These are phyloP conservation scores for Hericium coralloides DNA, from an alignment of 768 basidiomycete genomes.

Conservation along the genomic window DNA sequence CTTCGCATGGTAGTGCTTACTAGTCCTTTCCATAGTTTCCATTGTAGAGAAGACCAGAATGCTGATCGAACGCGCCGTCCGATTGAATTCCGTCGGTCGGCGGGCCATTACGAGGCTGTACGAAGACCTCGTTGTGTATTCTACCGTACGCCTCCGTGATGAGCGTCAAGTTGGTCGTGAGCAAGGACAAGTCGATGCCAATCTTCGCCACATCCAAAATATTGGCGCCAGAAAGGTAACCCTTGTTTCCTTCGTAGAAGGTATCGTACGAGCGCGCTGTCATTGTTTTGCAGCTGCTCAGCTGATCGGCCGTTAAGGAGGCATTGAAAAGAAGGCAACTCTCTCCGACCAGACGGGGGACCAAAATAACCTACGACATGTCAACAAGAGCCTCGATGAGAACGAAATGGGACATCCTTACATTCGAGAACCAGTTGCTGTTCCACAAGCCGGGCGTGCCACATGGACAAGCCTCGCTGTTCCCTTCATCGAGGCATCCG, in stretches of 20 bases:
- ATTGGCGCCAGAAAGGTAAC: slow-evolving; percentile 55
- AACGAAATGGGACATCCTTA: neutral
- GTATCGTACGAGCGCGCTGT: slow-evolving; percentile 11
- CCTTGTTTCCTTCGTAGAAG: slow-evolving; percentile 14
- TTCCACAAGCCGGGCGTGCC: slow-evolving; percentile 19
- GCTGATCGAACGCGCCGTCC: slow-evolving; percentile 39
- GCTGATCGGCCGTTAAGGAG: slow-evolving; percentile 6
- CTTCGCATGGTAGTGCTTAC: slow-evolving; percentile 18
- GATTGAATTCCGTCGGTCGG: slow-evolving; percentile 51
- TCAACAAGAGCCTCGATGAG: neutral
- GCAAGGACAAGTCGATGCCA: slow-evolving; percentile 17
- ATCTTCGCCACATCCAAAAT: slow-evolving; percentile 49
- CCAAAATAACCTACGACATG: slow-evolving; percentile 8
- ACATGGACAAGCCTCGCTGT: slow-evolving; percentile 20
- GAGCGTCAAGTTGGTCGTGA: slow-evolving; percentile 29
- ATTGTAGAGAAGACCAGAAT: slow-evolving; percentile 51
- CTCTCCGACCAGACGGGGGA: slow-evolving; percentile 9
- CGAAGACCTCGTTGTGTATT: slow-evolving; percentile 43
- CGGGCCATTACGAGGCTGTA: slow-evolving; percentile 29
- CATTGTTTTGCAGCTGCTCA: slow-evolving; percentile 7
- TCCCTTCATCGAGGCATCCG: slow-evolving; percentile 21
- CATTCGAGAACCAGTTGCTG: slow-evolving; percentile 14
- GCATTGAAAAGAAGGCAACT: slow-evolving; percentile 12
- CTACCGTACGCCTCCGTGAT: slow-evolving; percentile 40
- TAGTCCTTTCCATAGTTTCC: slow-evolving; percentile 60